phyloP scores from a whole-genome alignment of 2,329 filamentous ascomycete species.

The Diaporthe sp. region DNA sequence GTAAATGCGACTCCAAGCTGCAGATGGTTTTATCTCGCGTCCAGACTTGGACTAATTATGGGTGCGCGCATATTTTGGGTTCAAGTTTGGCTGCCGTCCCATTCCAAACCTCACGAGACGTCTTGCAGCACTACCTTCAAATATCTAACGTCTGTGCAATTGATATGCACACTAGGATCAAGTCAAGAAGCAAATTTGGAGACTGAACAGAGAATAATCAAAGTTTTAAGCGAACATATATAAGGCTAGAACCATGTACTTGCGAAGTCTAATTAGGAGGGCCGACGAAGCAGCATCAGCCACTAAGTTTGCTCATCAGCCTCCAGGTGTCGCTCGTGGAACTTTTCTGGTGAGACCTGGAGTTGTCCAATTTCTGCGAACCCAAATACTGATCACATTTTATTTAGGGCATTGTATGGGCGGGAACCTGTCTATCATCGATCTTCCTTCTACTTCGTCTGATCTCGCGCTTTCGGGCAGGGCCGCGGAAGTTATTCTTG shows the following conservation, averaged over 20 bases:
- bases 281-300: not conserved
- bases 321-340: not conserved
- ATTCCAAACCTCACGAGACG: not conserved
- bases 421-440: not conserved
- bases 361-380: not conserved
- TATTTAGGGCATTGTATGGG: not conserved
- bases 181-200: too few species aligned
- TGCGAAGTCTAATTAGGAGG: not conserved
- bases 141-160: not conserved
- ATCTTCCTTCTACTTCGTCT: slow-evolving; percentile 11
- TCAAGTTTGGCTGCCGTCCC: not conserved
- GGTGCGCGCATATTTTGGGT: not conserved
- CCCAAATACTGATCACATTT: not conserved
- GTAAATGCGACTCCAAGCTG: not conserved
- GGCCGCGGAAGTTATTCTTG: not conserved
- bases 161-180: not conserved
- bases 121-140: not conserved
- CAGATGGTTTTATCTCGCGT: not conserved
- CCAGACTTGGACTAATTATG: not conserved
- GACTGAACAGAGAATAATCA: not conserved
- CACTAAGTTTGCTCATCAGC: not conserved
- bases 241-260: not conserved
- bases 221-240: not conserved
- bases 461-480: not conserved
- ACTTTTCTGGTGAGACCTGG: not conserved